Conservation (phyloP, 805 yeast species). For the Cyberlindnera meyerae region DNA sequence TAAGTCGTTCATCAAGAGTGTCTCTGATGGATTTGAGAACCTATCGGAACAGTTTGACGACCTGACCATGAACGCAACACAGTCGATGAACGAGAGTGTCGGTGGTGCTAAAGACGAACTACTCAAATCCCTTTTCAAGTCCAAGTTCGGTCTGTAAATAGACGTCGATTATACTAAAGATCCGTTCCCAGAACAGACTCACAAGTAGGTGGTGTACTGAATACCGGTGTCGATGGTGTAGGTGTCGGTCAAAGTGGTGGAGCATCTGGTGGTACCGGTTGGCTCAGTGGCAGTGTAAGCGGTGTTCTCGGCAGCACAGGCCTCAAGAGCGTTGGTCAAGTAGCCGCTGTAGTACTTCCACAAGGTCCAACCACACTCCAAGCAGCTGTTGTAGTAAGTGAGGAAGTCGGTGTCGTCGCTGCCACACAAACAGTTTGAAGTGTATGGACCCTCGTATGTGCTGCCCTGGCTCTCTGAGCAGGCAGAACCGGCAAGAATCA, state of each 20-base stretch:
- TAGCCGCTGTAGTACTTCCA: constrained; percentile 28
- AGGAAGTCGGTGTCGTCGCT: constrained; percentile 19
- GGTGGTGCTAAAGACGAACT: constrained; percentile 46
- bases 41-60: constrained; percentile 53
- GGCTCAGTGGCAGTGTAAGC: constrained; percentile 22
- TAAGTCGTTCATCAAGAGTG: constrained; percentile 34
- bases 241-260: constrained; percentile 15
- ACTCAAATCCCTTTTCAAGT: constrained; percentile 46
- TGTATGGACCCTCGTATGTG: constrained; percentile 13
- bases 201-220: constrained; percentile 2
- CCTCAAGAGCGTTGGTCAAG: constrained; percentile 23
- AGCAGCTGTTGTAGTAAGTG: constrained; percentile 22
- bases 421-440: constrained; percentile 16
- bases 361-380: constrained; percentile 35
- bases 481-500: constrained; percentile 26
- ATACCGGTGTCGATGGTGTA: constrained; percentile 8
- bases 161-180: too few relatives aligned
- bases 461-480: constrained; percentile 17
- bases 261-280: constrained; percentile 28
- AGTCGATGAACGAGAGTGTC: constrained; percentile 46
- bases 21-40: constrained; percentile 48
- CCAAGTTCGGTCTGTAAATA: constrained; percentile 45
- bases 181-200: too few relatives aligned
- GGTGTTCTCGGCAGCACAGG: constrained; percentile 16
- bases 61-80: constrained; percentile 51